Percentiles rank a stretch among this genome's conserved stretches.
Conservation (phyloP, 1,139 yeast genomes). For the Lodderomyces pseudojiufengensis region DNA sequence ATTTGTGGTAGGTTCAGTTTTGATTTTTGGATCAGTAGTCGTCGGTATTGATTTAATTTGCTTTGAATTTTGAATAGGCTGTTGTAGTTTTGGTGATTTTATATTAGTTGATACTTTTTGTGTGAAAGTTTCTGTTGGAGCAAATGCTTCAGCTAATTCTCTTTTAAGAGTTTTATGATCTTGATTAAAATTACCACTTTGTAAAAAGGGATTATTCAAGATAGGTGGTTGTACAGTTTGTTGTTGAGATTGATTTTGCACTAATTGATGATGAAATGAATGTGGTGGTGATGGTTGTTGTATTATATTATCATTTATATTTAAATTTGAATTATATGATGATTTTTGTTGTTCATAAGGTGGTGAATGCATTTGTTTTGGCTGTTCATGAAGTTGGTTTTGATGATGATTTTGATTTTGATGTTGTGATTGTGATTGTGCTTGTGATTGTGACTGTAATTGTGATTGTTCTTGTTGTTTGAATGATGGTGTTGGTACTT, state of each 20-base stretch:
- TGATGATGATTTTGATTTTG: neutral
- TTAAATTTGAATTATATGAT: neutral
- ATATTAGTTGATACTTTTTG: constrained; percentile 31
- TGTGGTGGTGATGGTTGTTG: constrained; percentile 3
- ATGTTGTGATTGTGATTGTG: neutral
- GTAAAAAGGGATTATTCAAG: too few species aligned
- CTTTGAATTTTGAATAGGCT: constrained; percentile 5
- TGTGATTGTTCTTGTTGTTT: constrained; percentile 4
- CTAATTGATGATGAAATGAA: constrained; percentile 5
- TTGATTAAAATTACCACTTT: constrained; percentile 4
- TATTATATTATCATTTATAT: neutral
- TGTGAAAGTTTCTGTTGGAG: constrained; percentile 21
- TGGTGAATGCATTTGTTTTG: neutral
- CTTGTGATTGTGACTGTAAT: constrained; percentile 2
- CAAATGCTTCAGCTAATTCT: constrained; percentile 37
- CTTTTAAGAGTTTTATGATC: constrained; percentile 22
- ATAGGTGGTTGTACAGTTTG: too few species aligned
- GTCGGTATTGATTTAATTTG: constrained; percentile 1
- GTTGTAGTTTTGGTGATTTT: constrained; percentile 9
- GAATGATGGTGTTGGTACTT: constrained; percentile 14
- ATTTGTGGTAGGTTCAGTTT: neutral
- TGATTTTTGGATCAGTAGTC: neutral
- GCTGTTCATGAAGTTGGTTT: constrained; percentile 5
- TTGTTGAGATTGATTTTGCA: constrained; percentile 7
- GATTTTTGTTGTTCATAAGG: constrained; percentile 7